A percentile compares a stretch with the other conserved stretches of the same genome.
Conservation (phyloP, 768 basidiomycete genomes). For the Termitomyces sp. region DNA sequence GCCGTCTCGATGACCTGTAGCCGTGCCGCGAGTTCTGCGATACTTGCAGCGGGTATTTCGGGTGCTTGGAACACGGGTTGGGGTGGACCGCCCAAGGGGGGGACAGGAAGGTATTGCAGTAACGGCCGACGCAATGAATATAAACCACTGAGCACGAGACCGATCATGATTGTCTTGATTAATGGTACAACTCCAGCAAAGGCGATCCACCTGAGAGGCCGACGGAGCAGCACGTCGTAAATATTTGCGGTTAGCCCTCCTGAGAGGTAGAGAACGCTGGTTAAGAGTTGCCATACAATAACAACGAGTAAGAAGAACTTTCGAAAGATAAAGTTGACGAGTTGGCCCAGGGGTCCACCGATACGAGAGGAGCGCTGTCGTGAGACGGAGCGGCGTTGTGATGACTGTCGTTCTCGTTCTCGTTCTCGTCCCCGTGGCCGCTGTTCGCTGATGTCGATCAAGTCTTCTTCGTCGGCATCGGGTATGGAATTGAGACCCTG, state of each 20-base stretch:
- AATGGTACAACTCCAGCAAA: slow-evolving; percentile 19
- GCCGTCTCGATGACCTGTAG: slow-evolving; percentile 60
- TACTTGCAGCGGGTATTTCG: slow-evolving; percentile 54
- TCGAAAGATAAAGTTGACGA: slow-evolving; percentile 28
- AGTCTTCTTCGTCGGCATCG: slow-evolving; percentile 54
- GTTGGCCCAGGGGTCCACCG: slow-evolving; percentile 37
- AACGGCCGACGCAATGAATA: slow-evolving; percentile 34
- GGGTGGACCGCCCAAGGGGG: slow-evolving; percentile 14
- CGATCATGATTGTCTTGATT: slow-evolving; percentile 39
- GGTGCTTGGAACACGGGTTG: slow-evolving; percentile 44
- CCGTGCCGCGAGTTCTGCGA: slow-evolving; percentile 60
- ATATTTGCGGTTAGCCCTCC: slow-evolving; percentile 47
- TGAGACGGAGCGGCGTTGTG: slow-evolving; percentile 28
- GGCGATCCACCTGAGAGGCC: slow-evolving; percentile 41
- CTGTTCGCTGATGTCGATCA: slow-evolving; percentile 19
- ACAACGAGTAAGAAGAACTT: slow-evolving; percentile 18
- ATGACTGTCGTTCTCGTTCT: not conserved
- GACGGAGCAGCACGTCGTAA: slow-evolving; percentile 41
- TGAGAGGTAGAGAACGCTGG: slow-evolving; percentile 33
- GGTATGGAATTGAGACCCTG: slow-evolving; percentile 57
- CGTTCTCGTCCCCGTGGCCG: not conserved
- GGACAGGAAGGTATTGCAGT: slow-evolving; percentile 27
- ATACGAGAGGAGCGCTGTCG: slow-evolving; percentile 26
- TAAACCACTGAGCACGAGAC: slow-evolving; percentile 39
- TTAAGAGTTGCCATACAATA: slow-evolving; percentile 25